Conservation (phyloP, 2,329 filamentous ascomycete species). For the Phyllosticta citrichinensis region DNA sequence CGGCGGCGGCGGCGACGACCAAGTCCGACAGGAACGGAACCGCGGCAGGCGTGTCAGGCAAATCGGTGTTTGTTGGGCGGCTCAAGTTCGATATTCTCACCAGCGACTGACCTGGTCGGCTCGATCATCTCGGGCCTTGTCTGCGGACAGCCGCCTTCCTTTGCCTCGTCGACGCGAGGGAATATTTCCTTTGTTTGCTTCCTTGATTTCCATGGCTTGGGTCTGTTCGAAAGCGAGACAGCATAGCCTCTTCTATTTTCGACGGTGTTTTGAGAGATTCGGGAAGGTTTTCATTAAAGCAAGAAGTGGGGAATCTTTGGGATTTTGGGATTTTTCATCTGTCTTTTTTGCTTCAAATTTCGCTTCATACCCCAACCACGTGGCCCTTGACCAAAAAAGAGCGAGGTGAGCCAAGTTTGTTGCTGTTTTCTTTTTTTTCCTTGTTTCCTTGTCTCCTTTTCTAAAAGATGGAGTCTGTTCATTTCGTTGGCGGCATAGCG, state of each 20-base stretch:
- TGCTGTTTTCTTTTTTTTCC: conserved; percentile 4
- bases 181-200: conserved; percentile 6
- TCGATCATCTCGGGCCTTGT: conserved; percentile 5
- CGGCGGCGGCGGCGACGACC: not conserved
- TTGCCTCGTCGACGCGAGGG: not conserved
- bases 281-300: not conserved
- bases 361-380: conserved; percentile 10
- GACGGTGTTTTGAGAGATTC: conserved; percentile 5
- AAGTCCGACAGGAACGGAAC: conserved; percentile 10
- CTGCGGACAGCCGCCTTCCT: not conserved
- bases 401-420: conserved; percentile 2
- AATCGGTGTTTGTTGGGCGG: conserved; percentile 7
- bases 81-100: not conserved
- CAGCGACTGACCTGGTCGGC: not conserved
- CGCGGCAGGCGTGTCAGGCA: conserved; percentile 7
- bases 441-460: not conserved
- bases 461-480: not conserved
- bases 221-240: conserved; percentile 1
- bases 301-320: not conserved
- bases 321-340: conserved; percentile 1
- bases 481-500: not conserved
- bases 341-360: conserved; percentile 8
- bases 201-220: not conserved
- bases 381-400: conserved; percentile 3
- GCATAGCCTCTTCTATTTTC: conserved; percentile 6